Base-by-base conservation (phyloP, 805 yeast species). In the Diddensiella santjacobensis region DNA sequence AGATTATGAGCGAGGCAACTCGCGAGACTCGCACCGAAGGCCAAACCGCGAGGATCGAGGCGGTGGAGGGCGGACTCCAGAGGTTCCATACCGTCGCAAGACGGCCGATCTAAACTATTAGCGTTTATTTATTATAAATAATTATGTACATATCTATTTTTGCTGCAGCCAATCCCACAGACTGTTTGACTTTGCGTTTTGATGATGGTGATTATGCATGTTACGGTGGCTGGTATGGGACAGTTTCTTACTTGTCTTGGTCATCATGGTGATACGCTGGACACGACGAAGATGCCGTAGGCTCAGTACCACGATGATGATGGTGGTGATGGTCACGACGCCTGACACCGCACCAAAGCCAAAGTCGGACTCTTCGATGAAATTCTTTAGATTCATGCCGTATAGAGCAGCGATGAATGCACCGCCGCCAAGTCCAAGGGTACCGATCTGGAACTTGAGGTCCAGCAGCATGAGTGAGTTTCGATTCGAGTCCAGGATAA, bases 351-450 rank as follows among this genome's bases (percentile, higher is more conserved):
- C 63, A 2, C 64, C 62, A 61, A 88, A 86, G 26, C 96, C 96
- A 54, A 75, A 74, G 47, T 77, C 75, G 1, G 81, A 70, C 48
- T 89, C 96, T 63, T 93, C 99, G 19, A 93, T 82, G 61, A 86
- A 89, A 67, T 91, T 93, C 60, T 85, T 87, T 64, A 93, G 71
- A 66, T 93, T 93, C 99, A 93, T 93, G 30, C 99, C 99, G 65
- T 90, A 93, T 8, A 88, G 70, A 0, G 96, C 84, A 1, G 96
- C 93, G 13, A 87, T 63, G 55, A 86, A 87, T 40, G 95, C 70
- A 1, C 93, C 84, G 13, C 83, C 78, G 1, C 95, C 95, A 59
- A 90, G 71, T 2, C 96, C 83, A 30, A 93, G 69, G 48, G 95
- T 73, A 0, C 95, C 93, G 22, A 88, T 81, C 44, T 93, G 83